Base-by-base conservation (phyloP, 768 basidiomycete species). In the Lentinula raphanica region DNA sequence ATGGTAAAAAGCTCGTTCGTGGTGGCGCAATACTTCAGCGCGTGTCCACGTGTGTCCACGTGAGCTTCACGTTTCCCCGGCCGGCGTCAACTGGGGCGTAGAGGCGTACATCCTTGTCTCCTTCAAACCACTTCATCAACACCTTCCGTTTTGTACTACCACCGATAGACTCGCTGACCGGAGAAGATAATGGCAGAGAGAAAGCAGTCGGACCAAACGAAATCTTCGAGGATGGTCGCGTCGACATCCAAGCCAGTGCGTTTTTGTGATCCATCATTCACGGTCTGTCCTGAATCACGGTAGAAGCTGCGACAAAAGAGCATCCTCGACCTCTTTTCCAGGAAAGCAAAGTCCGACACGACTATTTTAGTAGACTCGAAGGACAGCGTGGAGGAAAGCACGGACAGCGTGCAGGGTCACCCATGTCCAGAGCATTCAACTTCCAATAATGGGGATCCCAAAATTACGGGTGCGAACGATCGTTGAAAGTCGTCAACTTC, bases 131-230 rank as follows among this genome's bases (percentile, higher is more conserved):
- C 44, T 27, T 19, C 19, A 31, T 31, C 46, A 27, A 9, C 29
- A 31, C 27, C 27, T n/a, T 36, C 28, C 35, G 29, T 51, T 35
- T 28, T 38, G 29, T 51, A 17, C 17, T 38, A n/a, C n/a, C 48
- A 25, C n/a, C n/a, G n/a, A n/a, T n/a, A 49, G 31, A 9, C n/a
- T 38, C 2, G n/a, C n/a, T n/a, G n/a, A n/a, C 40, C 23, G 12
- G 9, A 15, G 17, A 15, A 79, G 62, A 65, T 66, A 64, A 71
- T 73, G 72, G 62, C 64, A 2, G 68, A 65, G 11, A 66, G 59
- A 35, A 42, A 35, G 35, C 39, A 12, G 17, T 32, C 42, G 5
- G 29, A 56, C 12, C 44, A 45, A 27, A 42, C 42, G 40, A 42
- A 32, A n/a, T n/a, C 40, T 15, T 27, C 32, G 2, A 44, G 15